Conservation (phyloP, 129 eudicot species). For the Pittosporum tobira region DNA sequence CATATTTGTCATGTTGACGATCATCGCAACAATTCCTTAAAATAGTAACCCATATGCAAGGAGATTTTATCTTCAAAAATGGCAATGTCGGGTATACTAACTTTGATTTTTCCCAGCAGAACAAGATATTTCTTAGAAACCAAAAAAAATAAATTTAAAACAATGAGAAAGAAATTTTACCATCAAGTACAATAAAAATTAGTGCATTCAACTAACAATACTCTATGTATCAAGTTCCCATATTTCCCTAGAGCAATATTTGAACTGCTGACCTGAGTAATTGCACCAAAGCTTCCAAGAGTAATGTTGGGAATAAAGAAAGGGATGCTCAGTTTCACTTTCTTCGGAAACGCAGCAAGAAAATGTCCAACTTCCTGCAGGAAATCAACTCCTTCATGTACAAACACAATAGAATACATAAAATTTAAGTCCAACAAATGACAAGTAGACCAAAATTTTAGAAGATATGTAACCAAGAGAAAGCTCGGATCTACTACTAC, state of each 20-base stretch:
- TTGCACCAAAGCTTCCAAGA: constrained; percentile 97
- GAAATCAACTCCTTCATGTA: constrained; percentile 22
- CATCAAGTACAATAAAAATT: too few species aligned
- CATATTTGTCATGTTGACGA: background rate
- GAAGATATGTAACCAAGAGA: constrained; percentile 1
- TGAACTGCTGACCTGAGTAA: constrained; percentile 64
- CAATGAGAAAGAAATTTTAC: too few species aligned
- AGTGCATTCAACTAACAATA: too few species aligned
- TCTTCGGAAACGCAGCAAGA: constrained; percentile 85
- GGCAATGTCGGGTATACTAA: background rate
- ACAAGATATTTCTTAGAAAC: background rate
- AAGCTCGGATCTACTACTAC: too few species aligned
- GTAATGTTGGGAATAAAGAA: constrained; percentile 86
- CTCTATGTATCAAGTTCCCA: background rate
- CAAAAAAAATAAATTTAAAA: too few species aligned
- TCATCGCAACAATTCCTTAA: background rate
- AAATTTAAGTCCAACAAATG: background rate
- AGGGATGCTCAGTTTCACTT: constrained; percentile 90
- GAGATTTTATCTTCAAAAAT: background rate
- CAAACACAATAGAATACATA: constrained; percentile 2
- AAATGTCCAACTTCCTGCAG: constrained; percentile 98
- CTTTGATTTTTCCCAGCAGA: background rate
- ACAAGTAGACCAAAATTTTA: background rate
- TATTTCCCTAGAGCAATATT: background rate
- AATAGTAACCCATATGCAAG: background rate